phyloP scores from a whole-genome alignment of 2,329 filamentous ascomycete species.

The Xylaria digitata region DNA sequence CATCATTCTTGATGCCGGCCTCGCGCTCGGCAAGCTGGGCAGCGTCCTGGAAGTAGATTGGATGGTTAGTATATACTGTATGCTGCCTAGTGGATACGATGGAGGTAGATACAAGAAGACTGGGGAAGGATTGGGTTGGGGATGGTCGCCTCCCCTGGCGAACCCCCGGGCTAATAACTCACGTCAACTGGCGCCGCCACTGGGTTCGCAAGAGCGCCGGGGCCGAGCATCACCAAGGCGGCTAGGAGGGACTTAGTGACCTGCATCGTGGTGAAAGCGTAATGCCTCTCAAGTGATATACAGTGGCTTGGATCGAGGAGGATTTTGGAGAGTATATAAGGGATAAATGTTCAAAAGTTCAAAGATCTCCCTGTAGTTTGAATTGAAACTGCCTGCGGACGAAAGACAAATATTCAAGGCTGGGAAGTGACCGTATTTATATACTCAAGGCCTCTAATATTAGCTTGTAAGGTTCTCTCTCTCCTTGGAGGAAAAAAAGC shows the following conservation, averaged over 20 bases:
- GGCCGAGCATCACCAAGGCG: slow-evolving; percentile 41
- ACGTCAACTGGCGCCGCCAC: slow-evolving; percentile 23
- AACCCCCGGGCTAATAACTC: not conserved
- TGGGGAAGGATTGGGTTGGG: not conserved
- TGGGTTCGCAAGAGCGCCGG: slow-evolving; percentile 42
- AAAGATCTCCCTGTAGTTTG: slow-evolving; percentile 5
- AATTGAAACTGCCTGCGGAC: slow-evolving; percentile 13
- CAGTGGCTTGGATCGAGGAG: not conserved
- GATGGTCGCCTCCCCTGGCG: not conserved
- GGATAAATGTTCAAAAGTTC: slow-evolving; percentile 16
- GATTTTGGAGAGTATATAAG: not conserved
- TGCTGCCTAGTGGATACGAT: too few species aligned
- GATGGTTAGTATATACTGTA: slow-evolving; percentile 7
- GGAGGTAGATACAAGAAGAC: not conserved
- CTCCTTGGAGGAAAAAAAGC: too few species aligned
- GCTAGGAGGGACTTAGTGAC: slow-evolving; percentile 44
- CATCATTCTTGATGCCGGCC: slow-evolving; percentile 17
- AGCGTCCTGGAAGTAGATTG: slow-evolving; percentile 1
- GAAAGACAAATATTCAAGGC: not conserved
- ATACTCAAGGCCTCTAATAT: not conserved
- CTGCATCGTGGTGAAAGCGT: slow-evolving; percentile 38
- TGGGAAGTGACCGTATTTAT: slow-evolving; percentile 22
- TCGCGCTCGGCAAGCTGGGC: slow-evolving; percentile 21
- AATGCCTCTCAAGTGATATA: not conserved
- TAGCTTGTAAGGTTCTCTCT: not conserved